These are phyloP conservation scores for Hysterium pulicare DNA, from an alignment of 2,329 filamentous ascomycete species.

Conservation along the genomic window DNA sequence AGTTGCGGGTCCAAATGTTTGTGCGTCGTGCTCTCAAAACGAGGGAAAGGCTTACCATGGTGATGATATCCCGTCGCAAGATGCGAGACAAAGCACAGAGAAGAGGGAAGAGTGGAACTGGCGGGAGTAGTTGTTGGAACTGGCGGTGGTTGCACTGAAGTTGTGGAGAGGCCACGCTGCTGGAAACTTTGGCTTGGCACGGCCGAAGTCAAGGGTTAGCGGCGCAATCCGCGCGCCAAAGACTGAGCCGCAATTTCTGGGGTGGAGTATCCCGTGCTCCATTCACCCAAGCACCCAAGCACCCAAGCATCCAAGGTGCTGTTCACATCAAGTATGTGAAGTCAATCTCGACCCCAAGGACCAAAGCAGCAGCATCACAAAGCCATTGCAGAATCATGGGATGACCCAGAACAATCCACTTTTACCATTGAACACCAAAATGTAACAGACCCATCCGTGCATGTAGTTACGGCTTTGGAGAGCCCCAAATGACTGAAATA, in stretches of 20 bases:
- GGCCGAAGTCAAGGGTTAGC: conserved; percentile 15
- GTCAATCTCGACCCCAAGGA: too few species aligned
- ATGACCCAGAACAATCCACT: too few species aligned
- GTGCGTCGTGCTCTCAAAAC: background rate
- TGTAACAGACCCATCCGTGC: too few species aligned
- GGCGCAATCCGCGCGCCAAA: conserved; percentile 5
- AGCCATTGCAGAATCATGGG: too few species aligned
- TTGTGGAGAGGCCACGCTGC: conserved; percentile 31
- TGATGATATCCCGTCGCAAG: conserved; percentile 6
- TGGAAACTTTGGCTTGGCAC: conserved; percentile 25
- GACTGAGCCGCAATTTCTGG: conserved; percentile 3
- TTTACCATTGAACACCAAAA: too few species aligned
- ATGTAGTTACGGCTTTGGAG: too few species aligned
- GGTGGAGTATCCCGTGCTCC: too few species aligned
- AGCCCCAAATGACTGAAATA: too few species aligned
- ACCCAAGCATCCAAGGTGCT: too few species aligned
- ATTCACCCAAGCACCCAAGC: too few species aligned
- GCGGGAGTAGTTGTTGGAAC: conserved; percentile 6
- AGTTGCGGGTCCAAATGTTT: background rate
- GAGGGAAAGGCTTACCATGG: conserved; percentile 17
- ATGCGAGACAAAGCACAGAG: conserved; percentile 2
- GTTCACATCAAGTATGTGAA: too few species aligned
- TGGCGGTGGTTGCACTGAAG: conserved; percentile 13
- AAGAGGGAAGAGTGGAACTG: background rate
- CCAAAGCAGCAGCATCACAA: too few species aligned